Base-by-base conservation (phyloP, 306 rosid species). In the Canavalia gladiata region DNA sequence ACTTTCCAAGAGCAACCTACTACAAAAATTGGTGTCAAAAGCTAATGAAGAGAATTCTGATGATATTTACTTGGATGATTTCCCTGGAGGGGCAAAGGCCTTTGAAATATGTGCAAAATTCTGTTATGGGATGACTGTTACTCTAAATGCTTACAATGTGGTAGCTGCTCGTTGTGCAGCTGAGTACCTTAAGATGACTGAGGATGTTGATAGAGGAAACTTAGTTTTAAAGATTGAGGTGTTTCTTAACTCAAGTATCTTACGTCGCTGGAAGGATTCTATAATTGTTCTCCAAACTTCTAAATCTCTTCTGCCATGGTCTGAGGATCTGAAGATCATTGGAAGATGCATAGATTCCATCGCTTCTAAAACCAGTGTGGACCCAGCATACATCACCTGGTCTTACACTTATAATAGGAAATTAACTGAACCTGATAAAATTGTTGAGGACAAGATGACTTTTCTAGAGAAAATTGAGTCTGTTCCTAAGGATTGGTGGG, bases 401-500 rank as follows among this genome's bases (percentile, higher is more conserved):
- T 96, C 99, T 75, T 96, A 93, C 89, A 96, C 98, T 3, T 83
- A 76, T 54, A 93, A 93, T 83, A 87, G 99, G 62, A 96, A 92
- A 68, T 59, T 96, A 77, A 74, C 90, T 0, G 94, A 89, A 82
- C 85, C 76, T 3, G 92, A 87, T 69, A 87, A 82, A 75, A 87
- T 90, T 35, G 75, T 85, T 3, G 97, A 88, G 85, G 97, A 89
- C 73, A 88, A 83, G 82, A 75, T 79, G 72, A 79, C 84, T 41
- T 68, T 68, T 68, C 80, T 58, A 45, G 92, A 85, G 64, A 91
- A 85, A 84, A 12, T 79, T 4, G 96, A 91, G 50, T 81, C 81
- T 72, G 92, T 96, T 75, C 97, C 98, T 8, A 87, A 82, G 82
- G 99, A 96, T 87, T 96, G 99, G 99, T 96, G 99, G 99, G 94